Evolutionary conservation across 2,329 filamentous ascomycete genomes (phyloP), one percentile per base, ranked within the genome.

Genomic region (Aspergillus cejpii): DNA sequence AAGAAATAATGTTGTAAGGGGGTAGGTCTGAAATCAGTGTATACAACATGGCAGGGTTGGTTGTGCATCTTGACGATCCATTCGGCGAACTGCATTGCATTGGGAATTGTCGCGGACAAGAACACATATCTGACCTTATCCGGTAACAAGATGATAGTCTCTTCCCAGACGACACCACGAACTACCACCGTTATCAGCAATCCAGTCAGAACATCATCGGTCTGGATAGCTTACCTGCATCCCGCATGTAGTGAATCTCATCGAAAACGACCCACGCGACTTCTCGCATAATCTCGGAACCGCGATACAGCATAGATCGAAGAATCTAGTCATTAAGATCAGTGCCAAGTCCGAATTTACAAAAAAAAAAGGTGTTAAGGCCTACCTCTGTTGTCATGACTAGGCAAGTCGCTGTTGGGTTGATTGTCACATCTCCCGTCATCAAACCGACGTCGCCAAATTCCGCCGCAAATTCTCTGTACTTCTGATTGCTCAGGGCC

Each of bases 41-140:
- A 98, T 2, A 98, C 92, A 51, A 98, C 94, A 75, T 98, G 94
- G 57, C 92, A 98, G 5, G 92, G 91, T 63, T 98, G 94, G 54
- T 87, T 85, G 66, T 98, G 94, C 46, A 91, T 97, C 72, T 97
- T 97, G 57, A 87, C 89, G 59, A 98, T 94, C 92, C 92, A 98
- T 67, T 98, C 91, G 56, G 92, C 92, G 60, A 98, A 98, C 67
- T 98, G 92, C 80, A 97, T 96, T 41, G 92, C 90, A 63, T 98
- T 98, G 43, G 92, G 92, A 51, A 98, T 98, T 1, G 94, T 98
- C 51, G 92, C 92, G 24, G 94, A 98, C 49, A 98, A 74, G 69
- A 98, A 98, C 44, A 98, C 94, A 62, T 97, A 98, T 71, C 89
- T 86, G 55, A 98, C 94, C 77, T 98, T 97, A 74, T 98, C 92